Evolutionary conservation across 2,329 filamentous ascomycete species (phyloP).

Genomic region (Calonectria montana): DNA sequence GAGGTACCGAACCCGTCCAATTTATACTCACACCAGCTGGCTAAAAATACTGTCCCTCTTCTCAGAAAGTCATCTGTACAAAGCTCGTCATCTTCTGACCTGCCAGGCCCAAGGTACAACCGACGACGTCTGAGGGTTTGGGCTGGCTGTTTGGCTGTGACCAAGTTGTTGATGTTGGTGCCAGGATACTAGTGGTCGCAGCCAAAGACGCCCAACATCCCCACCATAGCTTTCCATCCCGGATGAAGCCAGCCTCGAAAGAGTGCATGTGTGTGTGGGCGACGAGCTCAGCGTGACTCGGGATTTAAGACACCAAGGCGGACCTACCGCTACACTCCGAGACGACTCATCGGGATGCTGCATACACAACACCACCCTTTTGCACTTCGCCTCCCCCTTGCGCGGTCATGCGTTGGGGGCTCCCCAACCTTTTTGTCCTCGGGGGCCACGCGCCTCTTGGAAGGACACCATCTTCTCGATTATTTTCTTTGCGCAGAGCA

Average conservation of each 20-base stretch:
- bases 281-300: constrained; percentile 50
- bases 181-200: constrained; percentile 25
- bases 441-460: constrained; percentile 38
- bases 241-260: not conserved
- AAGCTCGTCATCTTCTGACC: constrained; percentile 38
- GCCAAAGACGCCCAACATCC: constrained; percentile 1
- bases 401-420: constrained; percentile 24
- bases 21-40: constrained; percentile 42
- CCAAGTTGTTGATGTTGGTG: constrained; percentile 7
- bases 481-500: constrained; percentile 8
- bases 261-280: constrained; percentile 29
- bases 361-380: constrained; percentile 34
- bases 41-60: constrained; percentile 42
- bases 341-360: constrained; percentile 43
- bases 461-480: constrained; percentile 33
- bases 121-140: not conserved
- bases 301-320: constrained; percentile 50
- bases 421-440: constrained; percentile 22
- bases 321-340: constrained; percentile 37
- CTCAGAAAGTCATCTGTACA: constrained; percentile 41
- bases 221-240: constrained; percentile 3
- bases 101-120: constrained; percentile 34
- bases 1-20: constrained; percentile 33
- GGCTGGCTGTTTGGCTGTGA: constrained; percentile 3
- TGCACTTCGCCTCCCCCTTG: constrained; percentile 31